Evolutionary conservation across 2,329 filamentous ascomycete genomes (phyloP), one percentile per base, ranked within the genome.

Genomic region (Phyllosticta ampelicida): DNA sequence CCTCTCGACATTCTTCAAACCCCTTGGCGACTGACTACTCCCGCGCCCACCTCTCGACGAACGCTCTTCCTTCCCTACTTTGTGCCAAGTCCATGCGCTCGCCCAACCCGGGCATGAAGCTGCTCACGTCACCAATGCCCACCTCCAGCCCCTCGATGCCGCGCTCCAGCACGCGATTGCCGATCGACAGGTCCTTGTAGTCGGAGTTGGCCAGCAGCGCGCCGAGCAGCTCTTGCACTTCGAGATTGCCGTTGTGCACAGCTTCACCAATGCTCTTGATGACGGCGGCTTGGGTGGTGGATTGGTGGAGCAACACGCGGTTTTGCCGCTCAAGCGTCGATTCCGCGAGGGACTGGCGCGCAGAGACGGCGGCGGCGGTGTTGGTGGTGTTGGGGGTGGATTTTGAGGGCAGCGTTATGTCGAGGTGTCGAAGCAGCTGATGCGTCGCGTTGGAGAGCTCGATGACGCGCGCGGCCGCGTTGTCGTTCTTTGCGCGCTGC

Each of bases 141-240:
- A 59, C 59, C 60, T 75, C 74, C 60, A 76, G 64, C 13, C 60
- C 61, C 23, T 69, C 69, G 58, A 77, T 19, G 21, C 66, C 63
- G 5, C 61, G 63, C 28, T 73, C 68, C 48, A 70, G 49, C 30
- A 62, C 63, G 11, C 62, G 48, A 51, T 67, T 61, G 0, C 62
- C 63, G 57, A 71, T 58, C 50, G 62, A 61, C 29, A 71, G 64
- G 21, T 63, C 59, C 50, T 65, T 61, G 60, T 68, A 73, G 16
- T 65, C 63, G 4, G 67, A 69, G 49, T 74, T 68, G n/a, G 66
- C 66, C 61, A 72, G 74, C 28, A 77, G 61, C 4, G 70, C 70
- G 18, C 65, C 62, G 19, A 73, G 55, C 48, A 77, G 64, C 26
- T 66, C 67, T n/a, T 69, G 65, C 51, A 72, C 28, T 29, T 75